These are phyloP conservation scores for Selaginella moellendorffii DNA, from an alignment of 75 land plant genomes.

Conservation along the genomic window DNA sequence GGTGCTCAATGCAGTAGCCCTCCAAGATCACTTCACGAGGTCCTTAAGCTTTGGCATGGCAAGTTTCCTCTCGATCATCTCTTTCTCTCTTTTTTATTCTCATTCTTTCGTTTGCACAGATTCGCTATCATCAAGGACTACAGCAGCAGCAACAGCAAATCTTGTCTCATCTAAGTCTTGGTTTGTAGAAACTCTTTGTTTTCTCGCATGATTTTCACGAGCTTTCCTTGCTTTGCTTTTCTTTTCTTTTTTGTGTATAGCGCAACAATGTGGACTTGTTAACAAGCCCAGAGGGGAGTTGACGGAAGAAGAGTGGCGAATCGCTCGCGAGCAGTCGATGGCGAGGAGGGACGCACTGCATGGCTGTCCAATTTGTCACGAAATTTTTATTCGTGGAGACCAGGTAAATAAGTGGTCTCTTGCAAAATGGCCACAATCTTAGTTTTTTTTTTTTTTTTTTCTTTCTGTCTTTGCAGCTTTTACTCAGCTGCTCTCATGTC, in stretches of 20 bases:
- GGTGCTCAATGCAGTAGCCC: background rate
- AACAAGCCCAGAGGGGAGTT: background rate
- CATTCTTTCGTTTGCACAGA: background rate
- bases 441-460: background rate
- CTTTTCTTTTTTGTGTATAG: background rate
- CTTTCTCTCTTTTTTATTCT: background rate
- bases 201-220: background rate
- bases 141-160: background rate
- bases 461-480: background rate
- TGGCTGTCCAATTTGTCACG: background rate
- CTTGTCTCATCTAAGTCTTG: background rate
- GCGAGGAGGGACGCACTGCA: background rate
- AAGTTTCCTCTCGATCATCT: background rate
- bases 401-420: background rate
- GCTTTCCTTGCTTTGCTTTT: background rate
- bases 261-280: background rate
- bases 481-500: background rate
- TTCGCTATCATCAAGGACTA: background rate
- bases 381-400: background rate
- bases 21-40: background rate
- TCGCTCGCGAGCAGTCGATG: background rate
- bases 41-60: background rate
- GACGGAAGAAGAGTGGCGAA: background rate
- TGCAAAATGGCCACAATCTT: background rate
- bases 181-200: background rate